phyloP scores from a whole-genome alignment of 2,329 filamentous ascomycete species.

The Trichothecium sympodiale region DNA sequence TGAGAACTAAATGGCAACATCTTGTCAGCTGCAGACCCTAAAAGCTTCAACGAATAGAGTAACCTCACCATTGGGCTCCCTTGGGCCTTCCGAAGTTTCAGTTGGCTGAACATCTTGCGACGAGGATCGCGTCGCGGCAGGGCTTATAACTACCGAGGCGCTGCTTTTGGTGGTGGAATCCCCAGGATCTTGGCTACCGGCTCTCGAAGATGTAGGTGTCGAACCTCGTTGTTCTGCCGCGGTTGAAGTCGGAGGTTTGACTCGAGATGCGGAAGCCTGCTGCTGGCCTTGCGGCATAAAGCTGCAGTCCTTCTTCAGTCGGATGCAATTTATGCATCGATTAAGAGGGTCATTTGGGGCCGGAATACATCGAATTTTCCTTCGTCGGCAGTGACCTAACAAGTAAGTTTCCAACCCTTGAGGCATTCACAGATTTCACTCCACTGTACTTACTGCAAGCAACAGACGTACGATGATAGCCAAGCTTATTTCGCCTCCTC shows the following conservation, averaged over 20 bases:
- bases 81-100: too few species aligned
- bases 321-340: conserved; percentile 85
- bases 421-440: neutral
- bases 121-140: too few species aligned
- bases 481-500: conserved; percentile 74
- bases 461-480: conserved; percentile 89
- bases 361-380: conserved; percentile 86
- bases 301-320: conserved; percentile 87
- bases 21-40: too few species aligned
- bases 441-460: conserved; percentile 69
- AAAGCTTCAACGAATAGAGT: too few species aligned
- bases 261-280: conserved; percentile 35
- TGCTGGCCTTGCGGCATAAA: conserved; percentile 83
- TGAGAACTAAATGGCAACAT: too few species aligned
- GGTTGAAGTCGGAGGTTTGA: conserved; percentile 25
- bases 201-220: too few species aligned
- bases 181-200: too few species aligned
- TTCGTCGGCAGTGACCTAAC: conserved; percentile 76
- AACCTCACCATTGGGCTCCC: too few species aligned
- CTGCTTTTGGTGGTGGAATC: too few species aligned
- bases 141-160: too few species aligned
- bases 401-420: conserved; percentile 1
- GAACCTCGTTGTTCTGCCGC: neutral
- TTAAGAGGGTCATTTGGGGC: conserved; percentile 61
- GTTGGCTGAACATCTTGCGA: too few species aligned